Base-by-base conservation (phyloP, 1,284 basidiomycete species). In the Ganoderma resinaceum region DNA sequence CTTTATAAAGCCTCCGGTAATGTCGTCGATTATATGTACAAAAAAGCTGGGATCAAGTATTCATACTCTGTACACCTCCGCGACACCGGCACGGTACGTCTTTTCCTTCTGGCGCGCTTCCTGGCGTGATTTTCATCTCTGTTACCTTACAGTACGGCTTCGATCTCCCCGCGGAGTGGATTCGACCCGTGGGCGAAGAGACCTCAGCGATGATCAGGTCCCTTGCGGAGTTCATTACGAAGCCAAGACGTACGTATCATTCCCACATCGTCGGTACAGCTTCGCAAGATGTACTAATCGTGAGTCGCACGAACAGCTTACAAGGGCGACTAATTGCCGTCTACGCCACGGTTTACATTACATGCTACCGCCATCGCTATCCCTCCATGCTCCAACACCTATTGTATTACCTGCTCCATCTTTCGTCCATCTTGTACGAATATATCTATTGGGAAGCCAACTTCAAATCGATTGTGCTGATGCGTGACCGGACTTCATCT, bases 171-270 rank as follows among this genome's bases (percentile, higher is more conserved):
- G 82, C 89, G 0, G 80, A 84, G 66, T 89, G 89, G 84, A 95
- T 96, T 72, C 81, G 91, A 11, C 91, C 94, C 0, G 90, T 92
- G 0, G 94, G 92, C 1, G 91, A 93, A 77, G 94, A 96, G 80
- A 89, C 90, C 7, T 82, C 84, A 5, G 85, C 83, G 23, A 89
- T 94, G 78, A 75, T 95, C 43, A 78, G 84, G 26, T 93, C 91
- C 73, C 80, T 96, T 5, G 88, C 89, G 1, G 81, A 84, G 55
- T 95, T 95, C 77, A 89, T 95, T 68, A 83, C 78, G 14, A 66
- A 64, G 37, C 58, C 62, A 53, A 69, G 63, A 58, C 49, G 70
- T 71, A n/a, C 16, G 64, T 46, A 14, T 23, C 38, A 2, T n/a
- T 35, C 20, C 8, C 16, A 3, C 52, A 7, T 53, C 6, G 3